Evolutionary conservation across 306 rosid species (phyloP).

Genomic region (Dryas drummondii): DNA sequence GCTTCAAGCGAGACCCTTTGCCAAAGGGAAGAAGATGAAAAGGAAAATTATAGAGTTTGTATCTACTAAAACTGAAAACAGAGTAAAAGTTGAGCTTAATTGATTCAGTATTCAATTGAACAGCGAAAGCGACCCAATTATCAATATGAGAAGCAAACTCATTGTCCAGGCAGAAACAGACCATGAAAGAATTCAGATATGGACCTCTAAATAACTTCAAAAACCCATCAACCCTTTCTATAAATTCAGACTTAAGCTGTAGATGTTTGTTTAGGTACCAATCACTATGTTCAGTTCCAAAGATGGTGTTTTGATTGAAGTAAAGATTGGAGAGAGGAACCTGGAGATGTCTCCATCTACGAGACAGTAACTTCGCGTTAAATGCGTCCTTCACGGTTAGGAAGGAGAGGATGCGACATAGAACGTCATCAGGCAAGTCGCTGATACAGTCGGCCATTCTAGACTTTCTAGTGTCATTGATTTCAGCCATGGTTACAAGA

Average conservation of each 20-base stretch:
- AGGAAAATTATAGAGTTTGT: no score
- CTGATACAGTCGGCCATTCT: neutral
- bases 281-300: neutral
- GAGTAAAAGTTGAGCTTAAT: no score
- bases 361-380: neutral
- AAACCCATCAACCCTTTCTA: neutral
- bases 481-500: no score
- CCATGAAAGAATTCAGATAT: no score
- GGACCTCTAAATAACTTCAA: neutral
- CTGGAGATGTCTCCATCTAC: neutral
- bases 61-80: no score
- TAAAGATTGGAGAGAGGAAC: neutral
- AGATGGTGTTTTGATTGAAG: neutral
- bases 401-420: neutral
- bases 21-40: no score
- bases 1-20: no score
- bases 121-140: no score
- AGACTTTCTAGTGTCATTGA: no score
- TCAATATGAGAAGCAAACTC: no score
- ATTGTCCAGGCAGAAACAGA: no score
- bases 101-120: no score
- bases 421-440: neutral
- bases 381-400: neutral
- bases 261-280: neutral
- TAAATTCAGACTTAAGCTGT: neutral